A percentile compares a stretch with the other conserved stretches of the same genome.
Evolutionary conservation across 495 filamentous ascomycete genomes (phyloP).

Genomic region (Poronia punctata): DNA sequence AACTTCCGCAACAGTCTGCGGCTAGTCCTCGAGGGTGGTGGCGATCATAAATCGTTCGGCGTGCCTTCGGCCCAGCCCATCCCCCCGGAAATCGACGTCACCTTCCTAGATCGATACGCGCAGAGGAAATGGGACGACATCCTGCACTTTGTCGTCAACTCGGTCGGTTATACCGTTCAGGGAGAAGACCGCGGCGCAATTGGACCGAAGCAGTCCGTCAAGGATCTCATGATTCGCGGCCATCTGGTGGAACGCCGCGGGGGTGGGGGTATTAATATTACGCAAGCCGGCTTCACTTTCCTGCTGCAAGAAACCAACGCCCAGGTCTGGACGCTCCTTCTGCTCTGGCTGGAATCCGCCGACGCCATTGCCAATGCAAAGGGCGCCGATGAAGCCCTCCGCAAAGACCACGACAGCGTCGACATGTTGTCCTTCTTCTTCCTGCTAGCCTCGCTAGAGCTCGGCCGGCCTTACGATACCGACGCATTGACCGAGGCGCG

Average conservation of each 20-base stretch:
- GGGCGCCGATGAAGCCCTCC: conserved; percentile 17
- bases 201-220: conserved; percentile 70
- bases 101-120: conserved; percentile 79
- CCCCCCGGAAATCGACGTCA: conserved; percentile 51
- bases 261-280: conserved; percentile 57
- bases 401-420: conserved; percentile 73
- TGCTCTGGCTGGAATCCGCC: conserved; percentile 87
- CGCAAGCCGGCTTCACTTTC: conserved; percentile 87
- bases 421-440: conserved; percentile 95
- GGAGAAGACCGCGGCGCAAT: conserved; percentile 18
- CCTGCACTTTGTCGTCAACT: conserved; percentile 81
- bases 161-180: conserved; percentile 34
- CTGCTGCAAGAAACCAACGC: conserved; percentile 90
- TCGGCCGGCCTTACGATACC: conserved; percentile 83
- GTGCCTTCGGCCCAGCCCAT: conserved; percentile 62
- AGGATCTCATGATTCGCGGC: conserved; percentile 68
- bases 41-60: conserved; percentile 80
- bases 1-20: conserved; percentile 72
- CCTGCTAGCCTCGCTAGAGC: conserved; percentile 86
- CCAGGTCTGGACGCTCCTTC: conserved; percentile 90
- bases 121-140: conserved; percentile 90
- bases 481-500: conserved; percentile 71
- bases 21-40: conserved; percentile 78
- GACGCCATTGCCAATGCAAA: conserved; percentile 30
- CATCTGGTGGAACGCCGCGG: conserved; percentile 64